phyloP scores from a whole-genome alignment of 2,329 filamentous ascomycete genomes.

The Corniculantispora saksenae region DNA sequence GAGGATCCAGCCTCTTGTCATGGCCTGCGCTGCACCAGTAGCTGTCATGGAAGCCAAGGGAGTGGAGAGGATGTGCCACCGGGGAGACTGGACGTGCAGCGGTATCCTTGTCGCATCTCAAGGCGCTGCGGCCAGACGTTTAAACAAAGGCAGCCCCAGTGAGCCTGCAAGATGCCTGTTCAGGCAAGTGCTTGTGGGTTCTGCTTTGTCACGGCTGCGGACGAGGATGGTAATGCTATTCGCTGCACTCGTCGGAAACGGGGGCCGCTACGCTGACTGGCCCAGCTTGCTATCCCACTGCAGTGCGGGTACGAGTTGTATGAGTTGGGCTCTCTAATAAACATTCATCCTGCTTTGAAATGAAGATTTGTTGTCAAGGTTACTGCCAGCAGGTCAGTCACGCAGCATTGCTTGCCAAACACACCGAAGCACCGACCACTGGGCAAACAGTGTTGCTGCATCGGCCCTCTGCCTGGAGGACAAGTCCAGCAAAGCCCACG shows the following conservation, averaged over 20 bases:
- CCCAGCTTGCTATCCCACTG: background rate
- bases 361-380: background rate
- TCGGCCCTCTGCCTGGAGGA: background rate
- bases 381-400: constrained; percentile 1
- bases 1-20: constrained; percentile 15
- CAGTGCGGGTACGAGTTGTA: background rate
- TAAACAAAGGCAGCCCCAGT: background rate
- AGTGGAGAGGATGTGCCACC: constrained; percentile 19
- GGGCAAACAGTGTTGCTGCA: constrained; percentile 12
- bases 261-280: background rate
- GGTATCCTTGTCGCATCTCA: constrained; percentile 17
- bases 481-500: background rate
- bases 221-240: constrained; percentile 3
- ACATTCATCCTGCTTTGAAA: background rate
- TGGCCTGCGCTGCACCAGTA: constrained; percentile 1
- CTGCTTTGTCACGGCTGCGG: background rate
- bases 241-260: constrained; percentile 1
- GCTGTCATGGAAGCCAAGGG: background rate
- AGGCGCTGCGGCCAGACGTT: constrained; percentile 9
- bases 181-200: constrained; percentile 10
- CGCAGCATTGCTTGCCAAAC: constrained; percentile 17
- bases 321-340: constrained; percentile 1
- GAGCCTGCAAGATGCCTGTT: constrained; percentile 12
- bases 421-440: constrained; percentile 6
- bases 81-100: constrained; percentile 16